Evolutionary conservation across 306 rosid genomes (phyloP).

Genomic region (Quercus glauca): DNA sequence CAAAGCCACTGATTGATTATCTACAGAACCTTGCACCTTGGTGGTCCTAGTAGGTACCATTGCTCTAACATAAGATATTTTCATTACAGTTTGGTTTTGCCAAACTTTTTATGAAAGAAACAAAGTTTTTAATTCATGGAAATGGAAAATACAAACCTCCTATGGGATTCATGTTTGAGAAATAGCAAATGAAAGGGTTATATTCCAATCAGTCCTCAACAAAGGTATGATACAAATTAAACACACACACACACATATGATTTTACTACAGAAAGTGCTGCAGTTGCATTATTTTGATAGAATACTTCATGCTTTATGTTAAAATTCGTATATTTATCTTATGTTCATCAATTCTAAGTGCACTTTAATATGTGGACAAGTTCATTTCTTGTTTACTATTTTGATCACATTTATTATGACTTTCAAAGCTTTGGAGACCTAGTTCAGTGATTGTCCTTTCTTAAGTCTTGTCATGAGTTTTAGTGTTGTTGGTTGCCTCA

Average conservation of each 20-base stretch:
- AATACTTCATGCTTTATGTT: background rate
- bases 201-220: slow-evolving; percentile 81
- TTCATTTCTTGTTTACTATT: too few species aligned
- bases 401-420: background rate
- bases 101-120: slow-evolving; percentile 74
- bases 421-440: background rate
- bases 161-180: slow-evolving; percentile 96
- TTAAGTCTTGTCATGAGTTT: background rate
- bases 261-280: too few species aligned
- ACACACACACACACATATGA: background rate
- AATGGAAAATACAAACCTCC: slow-evolving; percentile 84
- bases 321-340: background rate
- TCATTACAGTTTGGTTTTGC: slow-evolving; percentile 77
- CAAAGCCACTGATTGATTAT: slow-evolving; percentile 71
- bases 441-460: background rate
- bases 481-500: background rate
- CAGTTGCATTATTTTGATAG: too few species aligned
- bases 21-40: slow-evolving; percentile 53
- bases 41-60: background rate
- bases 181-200: slow-evolving; percentile 91
- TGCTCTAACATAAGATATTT: slow-evolving; percentile 19
- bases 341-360: too few species aligned
- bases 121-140: slow-evolving; percentile 78
- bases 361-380: too few species aligned
- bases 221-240: slow-evolving; percentile 56